Percentiles rank a stretch among this genome's conserved stretches.
These are phyloP conservation scores for Crithidia mellificae DNA, from an alignment of 208 protist species.

Conservation along the genomic window DNA sequence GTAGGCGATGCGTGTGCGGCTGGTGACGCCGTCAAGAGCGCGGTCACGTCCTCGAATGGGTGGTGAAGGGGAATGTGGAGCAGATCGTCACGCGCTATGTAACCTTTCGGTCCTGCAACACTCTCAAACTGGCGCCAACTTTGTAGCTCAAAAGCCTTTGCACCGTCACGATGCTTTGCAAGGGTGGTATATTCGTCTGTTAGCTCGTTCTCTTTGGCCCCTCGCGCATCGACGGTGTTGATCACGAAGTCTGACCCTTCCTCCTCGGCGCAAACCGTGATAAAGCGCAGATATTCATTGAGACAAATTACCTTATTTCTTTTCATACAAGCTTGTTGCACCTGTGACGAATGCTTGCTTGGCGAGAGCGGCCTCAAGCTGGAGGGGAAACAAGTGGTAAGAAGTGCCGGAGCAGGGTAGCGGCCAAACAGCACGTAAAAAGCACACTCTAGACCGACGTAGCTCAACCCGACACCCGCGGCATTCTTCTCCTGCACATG, in stretches of 20 bases:
- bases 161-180: too few relatives aligned
- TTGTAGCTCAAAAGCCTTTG: too few relatives aligned
- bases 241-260: slow-evolving; percentile 22
- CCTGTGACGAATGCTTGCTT: too few relatives aligned
- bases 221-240: too few relatives aligned
- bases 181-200: too few relatives aligned
- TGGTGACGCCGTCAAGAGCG: slow-evolving; percentile 2
- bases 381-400: background rate
- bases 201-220: too few relatives aligned
- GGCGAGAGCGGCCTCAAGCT: too few relatives aligned
- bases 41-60: slow-evolving; percentile 22
- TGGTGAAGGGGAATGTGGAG: slow-evolving; percentile 2
- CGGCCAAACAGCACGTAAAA: slow-evolving; percentile 37
- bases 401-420: slow-evolving; percentile 22
- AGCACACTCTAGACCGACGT: slow-evolving; percentile 24
- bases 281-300: slow-evolving; percentile 23
- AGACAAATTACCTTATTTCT: background rate
- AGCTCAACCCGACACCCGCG: slow-evolving; percentile 7
- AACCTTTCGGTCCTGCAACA: slow-evolving; percentile 60
- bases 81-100: slow-evolving; percentile 49
- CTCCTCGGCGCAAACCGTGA: slow-evolving; percentile 29
- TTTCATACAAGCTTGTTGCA: background rate
- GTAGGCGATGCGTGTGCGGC: background rate
- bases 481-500: background rate
- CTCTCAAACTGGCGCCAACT: slow-evolving; percentile 47